These are phyloP conservation scores for Panicum miliaceum DNA, from an alignment of 176 grass and related monocot species.

Conservation along the genomic window DNA sequence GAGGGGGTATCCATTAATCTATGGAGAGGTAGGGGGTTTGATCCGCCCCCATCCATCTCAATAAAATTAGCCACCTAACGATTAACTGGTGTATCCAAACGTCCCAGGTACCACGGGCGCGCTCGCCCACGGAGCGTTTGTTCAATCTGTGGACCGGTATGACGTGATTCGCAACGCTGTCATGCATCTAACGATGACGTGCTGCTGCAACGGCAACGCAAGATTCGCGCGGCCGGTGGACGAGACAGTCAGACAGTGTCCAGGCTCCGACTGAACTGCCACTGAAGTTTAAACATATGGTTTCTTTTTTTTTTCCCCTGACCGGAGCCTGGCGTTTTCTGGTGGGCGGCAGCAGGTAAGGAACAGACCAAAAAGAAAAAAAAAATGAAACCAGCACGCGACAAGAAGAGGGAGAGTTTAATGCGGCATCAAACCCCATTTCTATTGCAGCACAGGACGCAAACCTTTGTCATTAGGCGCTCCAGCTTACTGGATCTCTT, in stretches of 20 bases:
- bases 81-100: too few relatives aligned
- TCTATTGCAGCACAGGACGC: background rate
- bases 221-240: background rate
- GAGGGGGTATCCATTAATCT: too few relatives aligned
- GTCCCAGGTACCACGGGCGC: too few relatives aligned
- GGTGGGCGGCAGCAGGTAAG: background rate
- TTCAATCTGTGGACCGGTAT: background rate
- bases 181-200: background rate
- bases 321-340: background rate
- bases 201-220: background rate
- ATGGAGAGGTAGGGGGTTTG: too few relatives aligned
- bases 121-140: background rate
- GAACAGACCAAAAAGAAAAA: background rate
- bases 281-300: background rate
- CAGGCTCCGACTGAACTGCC: background rate
- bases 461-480: too few relatives aligned
- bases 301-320: background rate
- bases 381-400: background rate
- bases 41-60: too few relatives aligned
- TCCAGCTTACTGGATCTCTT: background rate
- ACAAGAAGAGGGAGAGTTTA: background rate
- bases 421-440: background rate
- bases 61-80: too few relatives aligned
- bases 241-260: too few relatives aligned
- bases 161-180: constrained; percentile 11